These are phyloP conservation scores for Parietaria judaica DNA, from an alignment of 306 rosid genomes.

Conservation along the genomic window DNA sequence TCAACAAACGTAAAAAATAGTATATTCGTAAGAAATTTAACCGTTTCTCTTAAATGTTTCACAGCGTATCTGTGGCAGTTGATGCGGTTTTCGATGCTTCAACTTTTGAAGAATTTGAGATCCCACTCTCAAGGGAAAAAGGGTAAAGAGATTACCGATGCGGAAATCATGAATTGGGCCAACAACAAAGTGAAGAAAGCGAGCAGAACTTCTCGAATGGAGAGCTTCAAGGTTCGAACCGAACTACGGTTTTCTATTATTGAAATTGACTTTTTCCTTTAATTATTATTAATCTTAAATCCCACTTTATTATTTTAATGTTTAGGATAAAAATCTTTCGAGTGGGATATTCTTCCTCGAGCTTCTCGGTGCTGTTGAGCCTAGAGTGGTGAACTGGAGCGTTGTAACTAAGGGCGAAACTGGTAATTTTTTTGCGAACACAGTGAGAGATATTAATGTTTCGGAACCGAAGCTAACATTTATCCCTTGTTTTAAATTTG, in stretches of 20 bases:
- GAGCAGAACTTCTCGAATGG: slow-evolving; percentile 71
- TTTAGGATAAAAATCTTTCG: slow-evolving; percentile 86
- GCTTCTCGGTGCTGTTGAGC: slow-evolving; percentile 90
- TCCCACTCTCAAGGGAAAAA: slow-evolving; percentile 75
- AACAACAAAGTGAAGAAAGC: slow-evolving; percentile 79
- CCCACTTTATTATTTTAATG: slow-evolving; percentile 3
- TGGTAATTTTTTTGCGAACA: slow-evolving; percentile 38
- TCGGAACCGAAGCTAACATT: slow-evolving; percentile 3
- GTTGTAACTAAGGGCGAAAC: slow-evolving; percentile 93
- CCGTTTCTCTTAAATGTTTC: slow-evolving; percentile 14
- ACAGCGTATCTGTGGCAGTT: slow-evolving; percentile 95
- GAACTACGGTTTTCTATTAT: slow-evolving; percentile 6
- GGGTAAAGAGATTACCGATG: slow-evolving; percentile 84
- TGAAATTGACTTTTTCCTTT: too few relatives aligned
- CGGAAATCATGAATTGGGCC: slow-evolving; percentile 88
- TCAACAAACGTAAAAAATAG: not conserved
- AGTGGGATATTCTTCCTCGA: slow-evolving; percentile 90
- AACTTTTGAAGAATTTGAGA: slow-evolving; percentile 88
- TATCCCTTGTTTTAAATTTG: slow-evolving; percentile 16
- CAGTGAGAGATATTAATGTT: too few relatives aligned
- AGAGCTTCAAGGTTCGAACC: slow-evolving; percentile 81
- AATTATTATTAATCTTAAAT: too few relatives aligned
- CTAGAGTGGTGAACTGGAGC: slow-evolving; percentile 98
- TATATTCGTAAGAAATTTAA: not conserved
- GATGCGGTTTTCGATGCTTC: slow-evolving; percentile 94